Base-by-base conservation (phyloP, 2,329 filamentous ascomycete genomes). In the Talaromyces sp. region DNA sequence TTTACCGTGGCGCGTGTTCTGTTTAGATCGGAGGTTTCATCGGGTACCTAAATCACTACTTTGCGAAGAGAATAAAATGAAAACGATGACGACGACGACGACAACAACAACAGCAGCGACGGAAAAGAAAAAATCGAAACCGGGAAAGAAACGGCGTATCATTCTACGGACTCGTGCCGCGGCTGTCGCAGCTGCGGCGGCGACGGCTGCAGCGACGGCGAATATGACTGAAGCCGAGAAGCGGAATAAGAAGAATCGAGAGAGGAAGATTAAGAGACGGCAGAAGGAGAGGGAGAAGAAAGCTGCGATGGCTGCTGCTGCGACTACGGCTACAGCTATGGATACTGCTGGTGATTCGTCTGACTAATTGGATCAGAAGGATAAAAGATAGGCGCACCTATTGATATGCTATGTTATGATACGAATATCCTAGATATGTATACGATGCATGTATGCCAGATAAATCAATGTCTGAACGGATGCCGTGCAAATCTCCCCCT, bases 111-210 rank as follows among this genome's bases (percentile, higher is more conserved):
- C n/a, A n/a, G n/a, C n/a, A n/a, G n/a, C n/a, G 11, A n/a, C 39
- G 21, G 37, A 35, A 31, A 57, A 53, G 48, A 57, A 57, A 66
- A 66, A 53, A 68, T 75, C 72, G 58, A 77, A 76, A 63, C 74
- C 74, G 0, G 74, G 74, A 9, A 77, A 77, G 60, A 77, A 76
- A 64, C 67, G 74, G 2, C 73, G 74, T 9, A 65, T 76, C 11
- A 67, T 74, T 22, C 57, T 76, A 35, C 74, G 74, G 41, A 76
- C 74, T 61, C 66, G 66, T 5, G 59, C 63, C 3, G 64, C 63
- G 1, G 65, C 65, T 28, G 25, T 28, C 11, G 13, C n/a, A 4
- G 46, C 55, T 19, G 36, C 52, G 8, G 36, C 33, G 10, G 33
- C 40, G n/a, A 36, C 39, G 52, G 52, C 41, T 6, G 69, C 69